A percentile compares a stretch with the other conserved stretches of the same genome.
phyloP scores from a whole-genome alignment of 768 basidiomycete genomes.

The Panellus pusillus region DNA sequence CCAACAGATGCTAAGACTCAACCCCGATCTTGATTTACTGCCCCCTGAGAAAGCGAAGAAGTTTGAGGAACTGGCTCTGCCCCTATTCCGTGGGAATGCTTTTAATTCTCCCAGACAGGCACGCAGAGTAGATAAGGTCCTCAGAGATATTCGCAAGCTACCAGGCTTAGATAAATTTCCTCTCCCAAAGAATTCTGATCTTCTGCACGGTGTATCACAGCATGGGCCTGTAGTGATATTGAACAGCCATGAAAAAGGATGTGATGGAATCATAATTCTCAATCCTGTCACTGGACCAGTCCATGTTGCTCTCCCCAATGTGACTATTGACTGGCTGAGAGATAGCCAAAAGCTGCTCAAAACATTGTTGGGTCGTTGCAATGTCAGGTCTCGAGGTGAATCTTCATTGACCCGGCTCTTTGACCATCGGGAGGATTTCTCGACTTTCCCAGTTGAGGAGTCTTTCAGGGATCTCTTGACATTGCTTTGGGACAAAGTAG shows the following conservation, averaged over 20 bases:
- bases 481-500: background rate
- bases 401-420: background rate
- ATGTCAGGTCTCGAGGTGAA: background rate
- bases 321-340: background rate
- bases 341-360: background rate
- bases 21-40: background rate
- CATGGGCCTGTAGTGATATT: slow-evolving; percentile 20
- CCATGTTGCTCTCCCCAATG: slow-evolving; percentile 3
- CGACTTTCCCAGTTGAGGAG: too few relatives aligned
- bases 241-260: slow-evolving; percentile 6
- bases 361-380: background rate
- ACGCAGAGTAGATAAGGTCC: background rate
- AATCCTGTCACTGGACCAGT: background rate
- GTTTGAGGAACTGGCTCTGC: background rate
- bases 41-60: background rate
- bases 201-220: slow-evolving; percentile 6
- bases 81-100: background rate
- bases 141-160: slow-evolving; percentile 3
- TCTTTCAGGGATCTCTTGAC: background rate
- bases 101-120: background rate
- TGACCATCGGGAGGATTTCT: background rate
- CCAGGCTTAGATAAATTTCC: slow-evolving; percentile 13
- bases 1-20: background rate
- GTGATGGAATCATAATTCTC: slow-evolving; percentile 18
- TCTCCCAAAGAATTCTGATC: background rate